Evolutionary conservation across 2,329 filamentous ascomycete species (phyloP), one percentile per base, ranked within the genome.

Genomic region (Diaporthe sp.): DNA sequence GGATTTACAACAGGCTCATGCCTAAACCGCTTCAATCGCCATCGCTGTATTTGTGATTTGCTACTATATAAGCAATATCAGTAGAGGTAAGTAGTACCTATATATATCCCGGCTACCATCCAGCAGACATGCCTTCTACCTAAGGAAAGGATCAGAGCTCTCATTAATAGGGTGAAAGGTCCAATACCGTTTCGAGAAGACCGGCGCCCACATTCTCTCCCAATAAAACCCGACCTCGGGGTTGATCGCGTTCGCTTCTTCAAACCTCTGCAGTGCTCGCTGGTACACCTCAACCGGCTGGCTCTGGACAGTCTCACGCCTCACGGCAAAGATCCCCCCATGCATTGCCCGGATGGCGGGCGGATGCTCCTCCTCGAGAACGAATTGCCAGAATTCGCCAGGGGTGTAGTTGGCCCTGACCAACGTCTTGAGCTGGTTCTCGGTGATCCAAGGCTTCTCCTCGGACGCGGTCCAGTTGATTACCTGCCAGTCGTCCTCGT

Each of bases 201-300:
- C 76, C 25, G 76, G 75, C 63, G 76, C 66, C 75, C 76, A 77
- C 76, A 76, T 77, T 13, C 76, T 71, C 69, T 77, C 76, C 73
- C 72, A 73, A 58, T 73, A 76, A 39, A 76, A 77, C 0, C 76
- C 76, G 7, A 76, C 70, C 68, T 75, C 76, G 12, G 75, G 75
- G 19, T 77, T 76, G 1, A 27, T 68, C 42, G 73, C 70, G 19
- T 76, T 72, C n/a, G 73, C 75, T 59, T 58, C 61, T n/a, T 72
- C 61, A 27, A 77, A 77, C 35, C 71, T 75, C 22, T 39, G 39
- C 63, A 76, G 35, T 30, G 75, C 73, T 13, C 56, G 35, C 32
- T 59, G 32, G 35, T 59, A 42, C n/a, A 59, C 56, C n/a, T 59
- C 56, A n/a, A 25, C 47, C 3, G 76, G 76, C 42, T 71, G 68